Base-by-base conservation (phyloP, 495 filamentous ascomycete species). In the Penicillium herquei region DNA sequence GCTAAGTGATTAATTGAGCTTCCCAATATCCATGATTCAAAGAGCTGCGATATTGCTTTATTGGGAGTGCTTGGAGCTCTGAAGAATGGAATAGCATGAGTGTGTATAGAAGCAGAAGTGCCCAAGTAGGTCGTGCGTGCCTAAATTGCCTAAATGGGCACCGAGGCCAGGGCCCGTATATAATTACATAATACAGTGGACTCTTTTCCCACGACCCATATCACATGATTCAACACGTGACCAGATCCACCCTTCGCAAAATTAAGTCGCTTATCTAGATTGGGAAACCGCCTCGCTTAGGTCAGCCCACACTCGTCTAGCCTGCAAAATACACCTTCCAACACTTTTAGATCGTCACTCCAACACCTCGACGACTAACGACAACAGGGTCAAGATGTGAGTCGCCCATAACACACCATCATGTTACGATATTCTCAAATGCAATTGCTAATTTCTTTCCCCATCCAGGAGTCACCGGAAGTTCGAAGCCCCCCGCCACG, bases 401-500 rank as follows among this genome's bases (percentile, higher is more conserved):
- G 76, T 77, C 17, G 44, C 31, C 13, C n/a, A 50, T 51, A 13
- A 30, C 45, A 34, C n/a, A 30, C 37, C 33, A 59, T 48, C 34
- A 13, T 12, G 17, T 34, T 17, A 57, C 45, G 10, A 21, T 43
- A 37, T 44, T 50, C 39, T 52, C 50, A 44, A 59, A 62, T 46
- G 31, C 48, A 63, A 71, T 73, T 59, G 61, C 71, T 77, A 53
- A 76, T 59, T 44, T 55, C n/a, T 43, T 67, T 67, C 45, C 45
- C 54, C 47, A 56, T 62, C 14, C 53, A 79, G 76, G 84, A 86
- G 82, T 77, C 86, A 88, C 80, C 77, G 86, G 77, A 90, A 92
- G 81, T 92, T 82, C 79, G 88, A 90, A 82, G 95, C 95, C 68
- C 95, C 95, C 71, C 90, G 95, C 69, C 95, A 99, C 83, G 95